Conservation (phyloP, 805 yeast genomes). For the Cyberlindnera samutprakarnensis region DNA sequence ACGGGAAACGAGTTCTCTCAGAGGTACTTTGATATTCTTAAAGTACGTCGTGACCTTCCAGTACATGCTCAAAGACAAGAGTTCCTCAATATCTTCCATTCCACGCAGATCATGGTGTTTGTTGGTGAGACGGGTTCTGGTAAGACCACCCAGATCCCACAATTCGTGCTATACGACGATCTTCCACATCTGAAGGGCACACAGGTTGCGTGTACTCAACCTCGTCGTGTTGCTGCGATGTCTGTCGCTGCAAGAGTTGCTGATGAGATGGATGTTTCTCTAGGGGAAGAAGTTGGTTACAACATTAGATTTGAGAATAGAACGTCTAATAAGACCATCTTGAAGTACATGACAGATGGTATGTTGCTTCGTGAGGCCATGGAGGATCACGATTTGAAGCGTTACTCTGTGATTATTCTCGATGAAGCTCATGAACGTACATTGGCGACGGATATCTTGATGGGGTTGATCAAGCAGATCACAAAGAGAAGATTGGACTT, state of each 20-base stretch:
- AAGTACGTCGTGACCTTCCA: slow-evolving; percentile 78
- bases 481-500: slow-evolving; percentile 75
- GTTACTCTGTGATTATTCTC: slow-evolving; percentile 83
- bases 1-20: slow-evolving; percentile 57
- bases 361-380: slow-evolving; percentile 95
- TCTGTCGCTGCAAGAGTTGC: slow-evolving; percentile 97
- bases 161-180: slow-evolving; percentile 84
- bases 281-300: slow-evolving; percentile 95
- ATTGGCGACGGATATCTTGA: slow-evolving; percentile 88
- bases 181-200: slow-evolving; percentile 80
- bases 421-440: slow-evolving; percentile 99
- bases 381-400: slow-evolving; percentile 80
- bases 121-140: slow-evolving; percentile 99
- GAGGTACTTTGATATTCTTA: slow-evolving; percentile 71
- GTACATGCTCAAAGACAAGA: slow-evolving; percentile 91
- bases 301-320: slow-evolving; percentile 90
- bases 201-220: slow-evolving; percentile 93
- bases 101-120: slow-evolving; percentile 90
- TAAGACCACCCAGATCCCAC: slow-evolving; percentile 97
- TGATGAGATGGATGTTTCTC: slow-evolving; percentile 88
- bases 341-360: slow-evolving; percentile 98
- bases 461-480: slow-evolving; percentile 89
- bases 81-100: slow-evolving; percentile 76
- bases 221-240: slow-evolving; percentile 99
- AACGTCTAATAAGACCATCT: slow-evolving; percentile 69